Evolutionary conservation across 768 basidiomycete genomes (phyloP).

Genomic region (Russula sp.): DNA sequence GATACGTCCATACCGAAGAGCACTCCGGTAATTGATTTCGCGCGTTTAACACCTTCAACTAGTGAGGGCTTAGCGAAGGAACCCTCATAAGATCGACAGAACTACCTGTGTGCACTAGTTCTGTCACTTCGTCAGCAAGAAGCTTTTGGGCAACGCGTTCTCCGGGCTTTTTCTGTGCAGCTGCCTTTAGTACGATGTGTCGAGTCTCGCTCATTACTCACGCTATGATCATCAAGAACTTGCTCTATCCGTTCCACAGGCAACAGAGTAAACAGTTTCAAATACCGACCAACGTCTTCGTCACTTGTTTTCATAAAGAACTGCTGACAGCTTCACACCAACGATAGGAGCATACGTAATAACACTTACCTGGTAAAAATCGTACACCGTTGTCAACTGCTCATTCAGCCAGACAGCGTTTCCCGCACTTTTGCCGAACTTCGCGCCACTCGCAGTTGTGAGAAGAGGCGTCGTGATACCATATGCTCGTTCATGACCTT

Average conservation of each 20-base stretch:
- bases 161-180: conserved; percentile 33
- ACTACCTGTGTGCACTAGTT: conserved; percentile 52
- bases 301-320: conserved; percentile 69
- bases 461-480: conserved; percentile 93
- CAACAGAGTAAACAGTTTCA: conserved; percentile 24
- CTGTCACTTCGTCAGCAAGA: conserved; percentile 54
- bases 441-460: conserved; percentile 83
- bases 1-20: conserved; percentile 39
- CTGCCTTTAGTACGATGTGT: neutral
- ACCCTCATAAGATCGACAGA: neutral
- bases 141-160: conserved; percentile 43
- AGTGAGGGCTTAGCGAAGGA: conserved; percentile 3
- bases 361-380: conserved; percentile 83
- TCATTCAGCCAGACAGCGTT: conserved; percentile 92
- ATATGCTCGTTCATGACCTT: conserved; percentile 42
- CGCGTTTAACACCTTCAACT: conserved; percentile 39
- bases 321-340: conserved; percentile 36
- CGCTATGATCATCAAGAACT: conserved; percentile 18
- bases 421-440: conserved; percentile 96
- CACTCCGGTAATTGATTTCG: conserved; percentile 41
- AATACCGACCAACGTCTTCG: conserved; percentile 21
- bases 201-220: conserved; percentile 2
- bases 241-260: conserved; percentile 16
- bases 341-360: neutral
- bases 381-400: conserved; percentile 73